phyloP scores from a whole-genome alignment of 352 stramenopile genomes.

The Globisporangium lucens region DNA sequence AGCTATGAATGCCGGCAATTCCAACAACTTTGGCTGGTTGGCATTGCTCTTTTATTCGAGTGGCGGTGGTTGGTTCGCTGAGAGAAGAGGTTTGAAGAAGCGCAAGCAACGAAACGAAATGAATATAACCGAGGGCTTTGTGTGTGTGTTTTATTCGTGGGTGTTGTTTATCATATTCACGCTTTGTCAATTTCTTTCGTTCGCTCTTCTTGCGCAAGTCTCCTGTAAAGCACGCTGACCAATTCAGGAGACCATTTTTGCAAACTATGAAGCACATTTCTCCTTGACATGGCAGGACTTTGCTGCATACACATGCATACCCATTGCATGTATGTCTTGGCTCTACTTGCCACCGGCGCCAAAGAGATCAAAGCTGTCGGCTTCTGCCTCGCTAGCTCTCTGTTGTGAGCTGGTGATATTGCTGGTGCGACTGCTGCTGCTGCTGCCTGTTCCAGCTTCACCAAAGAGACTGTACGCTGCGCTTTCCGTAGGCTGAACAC shows the following conservation, averaged over 20 bases:
- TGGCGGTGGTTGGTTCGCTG: neutral
- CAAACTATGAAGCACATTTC: neutral
- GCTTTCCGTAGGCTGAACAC: constrained; percentile 23
- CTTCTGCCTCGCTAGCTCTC: neutral
- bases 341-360: neutral
- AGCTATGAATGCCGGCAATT: neutral
- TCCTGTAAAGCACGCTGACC: no score
- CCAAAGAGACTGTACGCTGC: constrained; percentile 72
- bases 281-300: neutral
- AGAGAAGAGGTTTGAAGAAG: neutral
- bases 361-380: constrained; percentile 8
- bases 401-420: neutral
- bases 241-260: neutral
- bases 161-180: no score
- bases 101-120: neutral
- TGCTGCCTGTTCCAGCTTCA: constrained; percentile 21
- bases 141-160: neutral
- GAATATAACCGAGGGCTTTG: neutral
- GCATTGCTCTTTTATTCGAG: neutral
- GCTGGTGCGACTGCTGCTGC: neutral
- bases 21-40: neutral
- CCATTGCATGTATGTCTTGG: neutral
- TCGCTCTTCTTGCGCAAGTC: no score
- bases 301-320: neutral
- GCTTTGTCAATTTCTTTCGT: no score